Conservation (phyloP, 257 asterid species). For the Schizonepeta tenuifolia region DNA sequence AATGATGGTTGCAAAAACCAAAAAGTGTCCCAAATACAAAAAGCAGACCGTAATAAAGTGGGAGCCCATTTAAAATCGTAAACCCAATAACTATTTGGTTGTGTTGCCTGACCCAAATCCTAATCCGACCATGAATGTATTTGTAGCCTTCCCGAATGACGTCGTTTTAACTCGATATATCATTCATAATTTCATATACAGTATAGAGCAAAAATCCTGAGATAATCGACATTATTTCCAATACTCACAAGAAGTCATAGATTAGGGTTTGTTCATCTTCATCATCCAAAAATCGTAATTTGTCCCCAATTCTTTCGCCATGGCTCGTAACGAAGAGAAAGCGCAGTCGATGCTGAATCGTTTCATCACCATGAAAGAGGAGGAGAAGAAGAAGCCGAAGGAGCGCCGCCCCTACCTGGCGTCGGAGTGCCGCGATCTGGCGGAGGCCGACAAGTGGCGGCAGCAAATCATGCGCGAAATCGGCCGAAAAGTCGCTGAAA, state of each 20-base stretch:
- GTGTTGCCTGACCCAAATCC: too few relatives aligned
- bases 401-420: conserved; percentile 97
- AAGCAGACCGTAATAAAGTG: too few relatives aligned
- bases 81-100: too few relatives aligned
- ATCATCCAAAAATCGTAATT: conserved; percentile 19
- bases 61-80: too few relatives aligned
- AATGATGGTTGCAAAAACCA: too few relatives aligned
- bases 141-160: background rate
- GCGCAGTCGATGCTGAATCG: conserved; percentile 96
- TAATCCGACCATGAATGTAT: too few relatives aligned
- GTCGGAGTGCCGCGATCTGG: conserved; percentile 94
- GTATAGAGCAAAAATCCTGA: background rate
- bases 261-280: conserved; percentile 30
- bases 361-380: conserved; percentile 83
- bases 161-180: background rate
- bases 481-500: conserved; percentile 89
- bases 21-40: too few relatives aligned
- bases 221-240: background rate
- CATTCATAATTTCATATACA: too few relatives aligned
- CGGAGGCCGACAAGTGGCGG: conserved; percentile 98
- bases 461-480: conserved; percentile 97
- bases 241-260: background rate
- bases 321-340: conserved; percentile 99
- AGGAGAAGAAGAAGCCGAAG: conserved; percentile 87
- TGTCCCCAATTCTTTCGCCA: conserved; percentile 47